Evolutionary conservation across 2,329 filamentous ascomycete genomes (phyloP), one percentile per base, ranked within the genome.

Genomic region (Clonostachys solani): DNA sequence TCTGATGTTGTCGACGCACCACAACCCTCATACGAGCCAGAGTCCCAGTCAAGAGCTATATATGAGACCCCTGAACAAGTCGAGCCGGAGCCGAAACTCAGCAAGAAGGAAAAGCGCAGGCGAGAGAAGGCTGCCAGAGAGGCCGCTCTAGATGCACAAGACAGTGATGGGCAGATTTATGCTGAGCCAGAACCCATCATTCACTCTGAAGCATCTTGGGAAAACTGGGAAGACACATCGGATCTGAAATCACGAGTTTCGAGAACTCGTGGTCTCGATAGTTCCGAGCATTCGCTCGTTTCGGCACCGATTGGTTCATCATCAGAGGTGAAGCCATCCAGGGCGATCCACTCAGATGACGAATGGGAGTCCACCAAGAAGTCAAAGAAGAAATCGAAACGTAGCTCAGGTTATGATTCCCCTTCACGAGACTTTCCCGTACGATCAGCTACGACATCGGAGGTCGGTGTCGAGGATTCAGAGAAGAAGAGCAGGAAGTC

Each of bases 401-500:
- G 63, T 19, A 69, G 44, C 40, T 53, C 52, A 6, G 35, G 29
- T 23, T 52, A 58, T 17, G 64, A 67, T 17, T 64, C 64, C 15
- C 55, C 57, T n/a, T 61, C 63, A 1, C 60, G 56, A 29, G 64
- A 67, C 18, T 63, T 64, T 13, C 55, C 57, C n/a, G 61, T 63
- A 1, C 60, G 56, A 29, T 64, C 65, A 35, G 51, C 55, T 33
- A 55, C 62, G 10, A 56, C 59, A 10, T 71, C 71, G 29, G 72
- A 73, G 45, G 53, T 61, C 12, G 69, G 68, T 5, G 53, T 61
- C 12, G 57, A 58, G 29, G 63, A 57, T 46, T 60, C 64, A 42
- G 67, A 65, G 53, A 69, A 64, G 49, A 68, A 62, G 52, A 68
- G 64, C 52, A 69, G 62, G 53, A 69, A 66, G 52, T 65, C 65